Evolutionary conservation across 768 basidiomycete species (phyloP).

Genomic region (Mycena floridula): DNA sequence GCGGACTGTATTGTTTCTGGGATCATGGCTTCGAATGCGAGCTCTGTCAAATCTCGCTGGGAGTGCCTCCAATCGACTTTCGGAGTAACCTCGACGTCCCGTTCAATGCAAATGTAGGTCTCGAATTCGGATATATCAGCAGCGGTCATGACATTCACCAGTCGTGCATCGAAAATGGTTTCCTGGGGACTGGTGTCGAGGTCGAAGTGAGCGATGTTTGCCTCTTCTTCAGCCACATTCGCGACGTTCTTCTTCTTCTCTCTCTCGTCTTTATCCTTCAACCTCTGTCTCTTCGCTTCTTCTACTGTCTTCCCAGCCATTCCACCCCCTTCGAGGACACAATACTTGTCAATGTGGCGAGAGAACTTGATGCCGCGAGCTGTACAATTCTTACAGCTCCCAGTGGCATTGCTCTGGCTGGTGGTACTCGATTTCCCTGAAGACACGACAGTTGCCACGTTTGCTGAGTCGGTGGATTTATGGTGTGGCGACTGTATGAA

Average conservation of each 20-base stretch:
- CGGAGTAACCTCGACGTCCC: background rate
- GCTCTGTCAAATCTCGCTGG: background rate
- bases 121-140: background rate
- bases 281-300: constrained; percentile 8
- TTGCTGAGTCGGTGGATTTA: background rate
- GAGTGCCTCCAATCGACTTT: background rate
- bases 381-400: background rate
- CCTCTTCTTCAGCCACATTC: constrained; percentile 2
- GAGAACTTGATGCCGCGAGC: background rate
- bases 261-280: background rate
- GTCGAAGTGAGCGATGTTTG: background rate
- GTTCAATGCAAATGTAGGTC: background rate
- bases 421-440: background rate
- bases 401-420: too few relatives aligned
- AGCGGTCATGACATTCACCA: background rate
- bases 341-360: constrained; percentile 12
- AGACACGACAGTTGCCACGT: background rate
- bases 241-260: background rate
- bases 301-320: constrained; percentile 20
- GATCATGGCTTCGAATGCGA: background rate
- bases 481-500: background rate
- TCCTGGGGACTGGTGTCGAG: background rate
- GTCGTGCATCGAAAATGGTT: background rate
- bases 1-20: constrained; percentile 1
- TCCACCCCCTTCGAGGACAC: constrained; percentile 15